phyloP scores from a whole-genome alignment of 208 protist species.

The Porcisia deanei region DNA sequence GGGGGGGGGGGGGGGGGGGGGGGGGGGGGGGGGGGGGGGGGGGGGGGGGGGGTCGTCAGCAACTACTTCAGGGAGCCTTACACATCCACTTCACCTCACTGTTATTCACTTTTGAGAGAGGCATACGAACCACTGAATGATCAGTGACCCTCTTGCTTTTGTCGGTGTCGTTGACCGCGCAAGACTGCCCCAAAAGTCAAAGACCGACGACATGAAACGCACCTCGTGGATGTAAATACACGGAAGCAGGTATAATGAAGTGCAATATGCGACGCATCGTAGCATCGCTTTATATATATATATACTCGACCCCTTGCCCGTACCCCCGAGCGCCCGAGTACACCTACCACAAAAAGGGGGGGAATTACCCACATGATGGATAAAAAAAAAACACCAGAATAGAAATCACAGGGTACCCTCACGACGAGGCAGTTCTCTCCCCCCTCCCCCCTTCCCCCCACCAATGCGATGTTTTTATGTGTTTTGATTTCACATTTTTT shows the following conservation, averaged over 20 bases:
- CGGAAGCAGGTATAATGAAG: neutral
- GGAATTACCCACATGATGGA: neutral
- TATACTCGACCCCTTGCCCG: neutral
- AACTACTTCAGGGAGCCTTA: neutral
- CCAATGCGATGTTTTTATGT: too few species aligned
- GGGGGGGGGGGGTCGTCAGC: neutral
- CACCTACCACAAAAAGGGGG: neutral
- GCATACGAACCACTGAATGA: neutral
- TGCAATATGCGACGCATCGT: neutral
- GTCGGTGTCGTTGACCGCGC: neutral
- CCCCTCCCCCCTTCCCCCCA: too few species aligned
- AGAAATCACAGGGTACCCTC: too few species aligned
- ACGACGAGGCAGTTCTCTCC: too few species aligned
- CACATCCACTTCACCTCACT: neutral
- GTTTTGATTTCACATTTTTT: too few species aligned
- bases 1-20: neutral
- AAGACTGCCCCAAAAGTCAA: neutral
- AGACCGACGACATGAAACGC: neutral
- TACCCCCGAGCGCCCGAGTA: too few species aligned
- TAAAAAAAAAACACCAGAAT: too few species aligned
- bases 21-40: neutral
- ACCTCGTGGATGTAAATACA: neutral
- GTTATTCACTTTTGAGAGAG: neutral
- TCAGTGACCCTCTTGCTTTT: neutral
- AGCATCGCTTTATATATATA: neutral